A percentile compares a stretch with the other conserved stretches of the same genome.
phyloP scores from a whole-genome alignment of 257 asterid species.

The Henckelia pumila region DNA sequence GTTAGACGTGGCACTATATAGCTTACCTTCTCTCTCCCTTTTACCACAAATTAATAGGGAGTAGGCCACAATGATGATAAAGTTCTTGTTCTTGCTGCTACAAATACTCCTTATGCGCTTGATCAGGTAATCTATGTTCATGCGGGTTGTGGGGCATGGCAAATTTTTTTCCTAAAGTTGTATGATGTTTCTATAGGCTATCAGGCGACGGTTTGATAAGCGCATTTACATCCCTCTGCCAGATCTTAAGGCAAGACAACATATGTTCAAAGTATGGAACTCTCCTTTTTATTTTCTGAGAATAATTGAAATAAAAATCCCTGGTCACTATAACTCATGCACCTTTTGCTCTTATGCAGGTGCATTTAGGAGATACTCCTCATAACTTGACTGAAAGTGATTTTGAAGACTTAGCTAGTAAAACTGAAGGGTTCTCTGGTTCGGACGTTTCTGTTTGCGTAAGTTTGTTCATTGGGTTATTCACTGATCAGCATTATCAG shows the following conservation, averaged over 20 bases:
- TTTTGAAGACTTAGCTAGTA: conserved; percentile 45
- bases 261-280: conserved; percentile 82
- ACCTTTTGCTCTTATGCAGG: no score
- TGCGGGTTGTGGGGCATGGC: background rate
- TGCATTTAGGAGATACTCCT: conserved; percentile 30
- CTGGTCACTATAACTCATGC: no score
- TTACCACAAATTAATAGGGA: conserved; percentile 44
- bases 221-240: conserved; percentile 98
- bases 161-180: background rate
- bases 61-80: conserved; percentile 96
- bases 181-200: conserved; percentile 51
- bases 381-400: conserved; percentile 49
- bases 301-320: no score
- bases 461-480: conserved; percentile 21
- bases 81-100: conserved; percentile 98
- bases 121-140: conserved; percentile 68
- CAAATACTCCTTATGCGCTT: conserved; percentile 92
- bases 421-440: conserved; percentile 54
- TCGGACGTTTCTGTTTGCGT: conserved; percentile 58
- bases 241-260: conserved; percentile 86
- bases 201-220: conserved; percentile 91
- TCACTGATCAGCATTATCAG: background rate
- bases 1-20: no score
- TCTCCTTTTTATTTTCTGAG: background rate
- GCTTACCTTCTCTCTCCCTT: no score